phyloP scores from a whole-genome alignment of 805 yeast genomes.

The Clavispora fructus region DNA sequence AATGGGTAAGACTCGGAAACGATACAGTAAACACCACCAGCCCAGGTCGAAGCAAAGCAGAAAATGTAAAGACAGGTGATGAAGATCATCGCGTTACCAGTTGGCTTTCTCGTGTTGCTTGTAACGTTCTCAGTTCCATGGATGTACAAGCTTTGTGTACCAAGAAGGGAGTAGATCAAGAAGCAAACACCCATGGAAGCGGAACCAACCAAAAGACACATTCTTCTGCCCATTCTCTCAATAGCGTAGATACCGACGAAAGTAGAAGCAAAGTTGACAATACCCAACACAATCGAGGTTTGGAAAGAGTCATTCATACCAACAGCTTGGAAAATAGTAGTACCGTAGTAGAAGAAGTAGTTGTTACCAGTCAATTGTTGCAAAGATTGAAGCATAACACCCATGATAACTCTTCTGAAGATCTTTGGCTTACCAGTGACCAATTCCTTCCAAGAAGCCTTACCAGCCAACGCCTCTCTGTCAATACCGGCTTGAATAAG shows the following conservation, averaged over 20 bases:
- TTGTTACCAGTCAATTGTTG: constrained; percentile 58
- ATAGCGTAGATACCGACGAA: constrained; percentile 46
- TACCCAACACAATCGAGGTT: constrained; percentile 51
- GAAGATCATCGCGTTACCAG: constrained; percentile 60
- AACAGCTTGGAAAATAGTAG: constrained; percentile 49
- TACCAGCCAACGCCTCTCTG: constrained; percentile 56
- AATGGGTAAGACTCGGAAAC: constrained; percentile 66
- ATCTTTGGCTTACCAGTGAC: constrained; percentile 61
- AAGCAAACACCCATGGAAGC: constrained; percentile 51
- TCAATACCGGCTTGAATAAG: constrained; percentile 55
- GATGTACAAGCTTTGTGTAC: constrained; percentile 43
- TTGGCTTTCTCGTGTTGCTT: constrained; percentile 35
- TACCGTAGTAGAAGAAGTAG: constrained; percentile 58
- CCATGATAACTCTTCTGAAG: constrained; percentile 49
- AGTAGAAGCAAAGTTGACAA: constrained; percentile 52
- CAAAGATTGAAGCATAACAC: constrained; percentile 43
- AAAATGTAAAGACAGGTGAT: constrained; percentile 60
- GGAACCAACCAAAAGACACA: constrained; percentile 46
- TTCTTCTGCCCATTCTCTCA: constrained; percentile 51
- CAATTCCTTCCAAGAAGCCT: constrained; percentile 61
- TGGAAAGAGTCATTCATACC: constrained; percentile 50
- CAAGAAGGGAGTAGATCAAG: constrained; percentile 56
- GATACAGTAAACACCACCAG: constrained; percentile 63
- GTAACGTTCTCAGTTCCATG: constrained; percentile 25
- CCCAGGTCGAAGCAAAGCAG: constrained; percentile 73